phyloP scores from a whole-genome alignment of 2,329 filamentous ascomycete species.

The Neonectria magnoliae region DNA sequence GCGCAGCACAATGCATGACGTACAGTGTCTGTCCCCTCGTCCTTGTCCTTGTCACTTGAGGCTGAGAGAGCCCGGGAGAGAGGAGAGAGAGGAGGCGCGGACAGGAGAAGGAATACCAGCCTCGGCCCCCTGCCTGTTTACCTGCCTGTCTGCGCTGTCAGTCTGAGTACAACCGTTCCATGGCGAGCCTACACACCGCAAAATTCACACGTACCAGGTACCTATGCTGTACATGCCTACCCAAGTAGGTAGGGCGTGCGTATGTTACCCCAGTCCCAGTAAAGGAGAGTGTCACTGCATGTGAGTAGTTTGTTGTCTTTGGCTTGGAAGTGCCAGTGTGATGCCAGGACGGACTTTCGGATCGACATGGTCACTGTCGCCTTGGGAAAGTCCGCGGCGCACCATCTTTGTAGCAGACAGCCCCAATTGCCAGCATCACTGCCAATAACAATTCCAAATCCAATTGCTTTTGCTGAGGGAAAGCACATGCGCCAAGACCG shows the following conservation, averaged over 20 bases:
- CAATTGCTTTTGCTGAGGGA: conserved; percentile 6
- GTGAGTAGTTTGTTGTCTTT: background rate
- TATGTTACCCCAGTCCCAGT: background rate
- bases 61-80: too few species aligned
- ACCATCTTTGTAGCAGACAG: too few species aligned
- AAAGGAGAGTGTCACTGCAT: background rate
- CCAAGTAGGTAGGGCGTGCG: background rate
- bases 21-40: background rate
- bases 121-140: too few species aligned
- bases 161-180: background rate
- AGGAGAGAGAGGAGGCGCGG: too few species aligned
- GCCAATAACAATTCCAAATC: background rate
- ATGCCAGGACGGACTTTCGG: background rate
- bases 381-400: background rate
- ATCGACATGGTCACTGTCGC: background rate
- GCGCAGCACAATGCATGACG: background rate
- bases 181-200: background rate
- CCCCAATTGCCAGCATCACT: background rate
- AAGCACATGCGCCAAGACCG: background rate
- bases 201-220: background rate
- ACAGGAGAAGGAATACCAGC: too few species aligned
- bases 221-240: background rate
- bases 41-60: background rate
- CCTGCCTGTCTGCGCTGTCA: background rate
- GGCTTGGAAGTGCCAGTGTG: too few species aligned